Conservation (phyloP, 202 grass and related monocot genomes). For the Eragrostis tef region DNA sequence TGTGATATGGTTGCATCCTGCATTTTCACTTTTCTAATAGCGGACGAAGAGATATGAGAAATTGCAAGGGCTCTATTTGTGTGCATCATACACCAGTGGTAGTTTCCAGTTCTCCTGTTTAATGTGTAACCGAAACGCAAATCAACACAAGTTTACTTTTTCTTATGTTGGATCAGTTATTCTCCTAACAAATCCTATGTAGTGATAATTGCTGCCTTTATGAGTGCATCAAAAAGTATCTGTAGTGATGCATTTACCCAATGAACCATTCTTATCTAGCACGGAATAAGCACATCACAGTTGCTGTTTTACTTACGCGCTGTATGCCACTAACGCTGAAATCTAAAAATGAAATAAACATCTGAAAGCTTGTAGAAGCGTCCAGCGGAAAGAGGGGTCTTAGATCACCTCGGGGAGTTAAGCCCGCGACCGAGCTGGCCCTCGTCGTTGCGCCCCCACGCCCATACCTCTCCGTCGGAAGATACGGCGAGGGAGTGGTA, state of each 20-base stretch:
- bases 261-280: neutral
- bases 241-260: neutral
- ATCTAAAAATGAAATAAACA: conserved; percentile 8
- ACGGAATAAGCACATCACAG: neutral
- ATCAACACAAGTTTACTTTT: neutral
- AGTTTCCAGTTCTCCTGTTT: neutral
- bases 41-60: neutral
- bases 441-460: conserved; percentile 90
- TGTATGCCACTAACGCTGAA: neutral
- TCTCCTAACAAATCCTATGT: neutral
- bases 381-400: neutral
- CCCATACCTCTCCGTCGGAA: conserved; percentile 68
- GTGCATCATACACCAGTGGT: neutral
- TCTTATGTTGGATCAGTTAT: neutral
- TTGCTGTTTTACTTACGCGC: neutral
- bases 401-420: conserved; percentile 57
- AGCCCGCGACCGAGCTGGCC: conserved; percentile 72
- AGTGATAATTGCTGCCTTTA: neutral
- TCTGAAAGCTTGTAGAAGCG: neutral
- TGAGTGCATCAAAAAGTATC: neutral
- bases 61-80: neutral
- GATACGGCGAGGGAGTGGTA: conserved; percentile 90
- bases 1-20: neutral
- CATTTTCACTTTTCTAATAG: neutral
- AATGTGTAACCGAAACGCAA: neutral